Conservation (phyloP, 1,284 basidiomycete species). For the Fomitopsis palustris region DNA sequence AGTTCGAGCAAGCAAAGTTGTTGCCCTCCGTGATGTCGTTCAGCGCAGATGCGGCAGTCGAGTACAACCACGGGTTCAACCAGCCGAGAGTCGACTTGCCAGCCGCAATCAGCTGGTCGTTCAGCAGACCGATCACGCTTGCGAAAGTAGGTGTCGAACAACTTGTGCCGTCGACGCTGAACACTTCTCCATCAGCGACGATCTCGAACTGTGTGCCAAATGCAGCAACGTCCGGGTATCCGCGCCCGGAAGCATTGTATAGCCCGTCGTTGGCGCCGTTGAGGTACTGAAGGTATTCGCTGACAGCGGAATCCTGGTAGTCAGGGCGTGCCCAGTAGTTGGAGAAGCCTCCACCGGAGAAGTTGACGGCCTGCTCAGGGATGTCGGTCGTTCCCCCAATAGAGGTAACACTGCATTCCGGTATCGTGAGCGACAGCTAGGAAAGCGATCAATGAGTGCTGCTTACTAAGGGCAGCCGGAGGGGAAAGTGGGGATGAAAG, state of each 20-base stretch:
- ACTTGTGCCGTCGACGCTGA: constrained; percentile 30
- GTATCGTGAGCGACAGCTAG: neutral
- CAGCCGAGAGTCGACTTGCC: constrained; percentile 49
- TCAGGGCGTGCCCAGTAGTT: constrained; percentile 34
- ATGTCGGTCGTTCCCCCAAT: constrained; percentile 48
- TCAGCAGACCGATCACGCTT: constrained; percentile 53
- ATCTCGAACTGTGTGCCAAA: constrained; percentile 9
- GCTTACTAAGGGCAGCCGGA: constrained; percentile 47
- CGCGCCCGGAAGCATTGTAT: constrained; percentile 17
- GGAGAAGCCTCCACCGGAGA: constrained; percentile 43
- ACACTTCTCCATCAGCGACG: constrained; percentile 41
- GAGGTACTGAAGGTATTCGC: constrained; percentile 18
- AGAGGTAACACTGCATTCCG: constrained; percentile 44
- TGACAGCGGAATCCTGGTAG: constrained; percentile 33
- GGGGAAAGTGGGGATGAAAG: constrained; percentile 69
- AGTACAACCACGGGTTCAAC: constrained; percentile 46
- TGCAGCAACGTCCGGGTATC: constrained; percentile 18
- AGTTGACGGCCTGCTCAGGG: constrained; percentile 43
- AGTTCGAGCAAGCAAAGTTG: constrained; percentile 21
- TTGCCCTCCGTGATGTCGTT: constrained; percentile 13
- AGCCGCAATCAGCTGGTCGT: constrained; percentile 47
- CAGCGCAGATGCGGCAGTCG: constrained; percentile 7
- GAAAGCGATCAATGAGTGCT: neutral
- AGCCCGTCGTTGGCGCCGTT: constrained; percentile 18
- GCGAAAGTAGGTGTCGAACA: constrained; percentile 38